A percentile compares a stretch with the other conserved stretches of the same genome.
Conservation (phyloP, 2,329 filamentous ascomycete species). For the Colletotrichum karsti region DNA sequence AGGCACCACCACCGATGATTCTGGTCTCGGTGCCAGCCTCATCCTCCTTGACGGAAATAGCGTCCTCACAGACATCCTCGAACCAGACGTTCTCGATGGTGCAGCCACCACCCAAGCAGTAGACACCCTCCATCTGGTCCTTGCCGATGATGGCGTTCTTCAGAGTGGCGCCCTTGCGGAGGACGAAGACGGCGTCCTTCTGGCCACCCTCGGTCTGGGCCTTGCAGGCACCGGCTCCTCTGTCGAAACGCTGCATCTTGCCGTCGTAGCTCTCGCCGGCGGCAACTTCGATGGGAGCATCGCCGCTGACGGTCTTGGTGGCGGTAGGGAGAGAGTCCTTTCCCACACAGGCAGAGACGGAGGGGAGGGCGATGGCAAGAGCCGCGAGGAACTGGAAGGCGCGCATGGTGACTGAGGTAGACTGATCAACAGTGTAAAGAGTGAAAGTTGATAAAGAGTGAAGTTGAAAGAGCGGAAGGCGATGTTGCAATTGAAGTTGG, state of each 20-base stretch:
- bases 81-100: slow-evolving; percentile 37
- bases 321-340: slow-evolving; percentile 38
- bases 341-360: slow-evolving; percentile 33
- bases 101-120: slow-evolving; percentile 37
- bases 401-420: slow-evolving; percentile 6
- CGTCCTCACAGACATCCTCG: slow-evolving; percentile 36
- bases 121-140: slow-evolving; percentile 37
- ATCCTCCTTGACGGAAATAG: slow-evolving; percentile 34
- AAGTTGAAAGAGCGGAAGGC: neutral
- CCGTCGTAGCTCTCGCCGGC: slow-evolving; percentile 42
- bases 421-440: neutral
- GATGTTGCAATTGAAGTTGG: neutral
- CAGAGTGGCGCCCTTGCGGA: slow-evolving; percentile 51
- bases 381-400: slow-evolving; percentile 17
- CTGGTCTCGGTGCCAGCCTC: slow-evolving; percentile 22
- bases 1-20: slow-evolving; percentile 50
- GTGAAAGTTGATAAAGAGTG: neutral
- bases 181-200: slow-evolving; percentile 52
- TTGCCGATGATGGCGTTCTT: slow-evolving; percentile 57
- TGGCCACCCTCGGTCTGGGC: slow-evolving; percentile 52
- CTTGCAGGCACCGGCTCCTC: slow-evolving; percentile 49
- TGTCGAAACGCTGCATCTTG: slow-evolving; percentile 45
- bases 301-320: slow-evolving; percentile 36
- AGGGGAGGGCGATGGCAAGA: slow-evolving; percentile 28
- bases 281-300: slow-evolving; percentile 40